phyloP scores from a whole-genome alignment of 352 stramenopile genomes.

The Globisporangium spiculum region DNA sequence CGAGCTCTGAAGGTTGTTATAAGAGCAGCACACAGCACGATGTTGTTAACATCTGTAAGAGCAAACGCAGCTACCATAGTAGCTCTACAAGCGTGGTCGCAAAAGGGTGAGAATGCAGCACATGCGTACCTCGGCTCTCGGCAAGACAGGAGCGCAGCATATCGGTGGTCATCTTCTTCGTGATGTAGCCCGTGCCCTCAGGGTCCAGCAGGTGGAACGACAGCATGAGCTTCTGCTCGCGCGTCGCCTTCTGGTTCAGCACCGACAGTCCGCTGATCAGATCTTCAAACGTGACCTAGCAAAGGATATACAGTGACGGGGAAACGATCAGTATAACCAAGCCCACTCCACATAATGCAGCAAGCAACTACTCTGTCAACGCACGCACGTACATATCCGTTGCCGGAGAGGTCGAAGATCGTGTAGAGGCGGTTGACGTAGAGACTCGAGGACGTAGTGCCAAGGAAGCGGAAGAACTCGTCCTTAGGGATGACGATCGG shows the following conservation, averaged over 20 bases:
- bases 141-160: slow-evolving; percentile 79
- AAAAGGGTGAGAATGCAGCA: background rate
- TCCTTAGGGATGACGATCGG: slow-evolving; percentile 79
- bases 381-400: slow-evolving; percentile 46
- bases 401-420: slow-evolving; percentile 82
- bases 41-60: slow-evolving; percentile 1
- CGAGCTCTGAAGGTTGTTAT: slow-evolving; percentile 39
- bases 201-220: slow-evolving; percentile 84
- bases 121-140: slow-evolving; percentile 70
- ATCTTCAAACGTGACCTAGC: slow-evolving; percentile 78
- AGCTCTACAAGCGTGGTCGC: background rate
- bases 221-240: slow-evolving; percentile 85
- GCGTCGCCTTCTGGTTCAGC: slow-evolving; percentile 81
- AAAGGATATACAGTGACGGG: background rate
- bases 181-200: slow-evolving; percentile 77
- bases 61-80: background rate
- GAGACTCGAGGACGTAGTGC: slow-evolving; percentile 62
- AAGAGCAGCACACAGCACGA: background rate
- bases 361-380: background rate
- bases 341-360: background rate
- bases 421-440: slow-evolving; percentile 85
- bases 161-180: slow-evolving; percentile 79
- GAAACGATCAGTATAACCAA: background rate
- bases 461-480: slow-evolving; percentile 85
- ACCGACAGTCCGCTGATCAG: slow-evolving; percentile 78